Evolutionary conservation across 345 rosid species (phyloP).

Genomic region (Salix koriyanagi): DNA sequence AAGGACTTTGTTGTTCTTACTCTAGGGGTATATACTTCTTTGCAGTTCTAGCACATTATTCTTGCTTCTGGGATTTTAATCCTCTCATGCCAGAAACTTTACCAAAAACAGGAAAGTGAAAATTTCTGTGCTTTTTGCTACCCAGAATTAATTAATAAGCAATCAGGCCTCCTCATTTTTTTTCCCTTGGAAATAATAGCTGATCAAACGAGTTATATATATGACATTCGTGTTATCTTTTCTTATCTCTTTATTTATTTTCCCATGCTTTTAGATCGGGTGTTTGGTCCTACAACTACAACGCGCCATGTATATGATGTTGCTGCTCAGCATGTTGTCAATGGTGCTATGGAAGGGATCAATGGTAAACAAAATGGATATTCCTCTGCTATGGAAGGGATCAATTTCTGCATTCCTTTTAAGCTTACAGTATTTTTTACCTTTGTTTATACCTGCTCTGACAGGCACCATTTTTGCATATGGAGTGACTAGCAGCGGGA

Average conservation of each 20-base stretch:
- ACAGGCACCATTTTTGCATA: constrained; percentile 97
- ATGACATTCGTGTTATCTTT: neutral
- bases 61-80: too few relatives aligned
- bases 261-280: constrained; percentile 56
- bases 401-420: constrained; percentile 2
- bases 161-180: neutral
- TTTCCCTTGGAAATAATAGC: neutral
- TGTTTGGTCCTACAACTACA: constrained; percentile 98
- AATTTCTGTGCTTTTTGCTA: neutral
- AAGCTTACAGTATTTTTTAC: constrained; percentile 6
- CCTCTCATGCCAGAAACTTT: neutral
- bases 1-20: neutral
- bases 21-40: neutral
- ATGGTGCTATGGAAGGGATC: constrained; percentile 95
- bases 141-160: neutral
- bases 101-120: too few relatives aligned
- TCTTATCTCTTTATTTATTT: constrained; percentile 1
- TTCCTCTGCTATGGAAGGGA: constrained; percentile 9
- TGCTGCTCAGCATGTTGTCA: constrained; percentile 92
- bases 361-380: constrained; percentile 49
- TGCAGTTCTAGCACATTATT: neutral
- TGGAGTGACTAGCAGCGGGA: constrained; percentile 99
- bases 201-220: neutral
- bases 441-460: constrained; percentile 23
- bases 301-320: constrained; percentile 97